Evolutionary conservation across 768 basidiomycete genomes (phyloP).

Genomic region (Calocybe gangraenosa): DNA sequence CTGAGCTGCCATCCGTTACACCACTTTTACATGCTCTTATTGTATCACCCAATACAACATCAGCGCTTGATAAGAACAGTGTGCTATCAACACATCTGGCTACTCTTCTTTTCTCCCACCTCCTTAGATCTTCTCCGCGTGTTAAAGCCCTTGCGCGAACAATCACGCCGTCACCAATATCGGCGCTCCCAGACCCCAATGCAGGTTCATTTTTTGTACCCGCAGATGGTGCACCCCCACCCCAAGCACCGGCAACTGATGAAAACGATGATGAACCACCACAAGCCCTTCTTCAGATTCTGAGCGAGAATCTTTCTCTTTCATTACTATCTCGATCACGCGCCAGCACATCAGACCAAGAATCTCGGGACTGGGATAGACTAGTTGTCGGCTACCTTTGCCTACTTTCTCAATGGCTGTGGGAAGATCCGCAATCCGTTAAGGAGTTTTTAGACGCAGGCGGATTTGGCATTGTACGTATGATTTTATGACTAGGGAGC

Average conservation of each 20-base stretch:
- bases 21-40: constrained; percentile 70
- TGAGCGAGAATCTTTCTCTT: constrained; percentile 88
- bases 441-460: constrained; percentile 88
- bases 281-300: constrained; percentile 74
- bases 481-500: neutral
- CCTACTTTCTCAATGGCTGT: constrained; percentile 88
- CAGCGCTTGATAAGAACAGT: constrained; percentile 44
- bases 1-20: constrained; percentile 46
- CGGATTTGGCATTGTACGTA: constrained; percentile 82
- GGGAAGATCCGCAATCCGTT: constrained; percentile 90
- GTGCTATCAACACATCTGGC: constrained; percentile 71
- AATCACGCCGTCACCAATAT: constrained; percentile 50
- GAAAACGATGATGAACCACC: constrained; percentile 55
- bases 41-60: constrained; percentile 53
- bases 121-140: constrained; percentile 63
- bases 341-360: constrained; percentile 59
- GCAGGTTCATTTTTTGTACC: constrained; percentile 65
- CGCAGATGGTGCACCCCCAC: constrained; percentile 53
- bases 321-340: constrained; percentile 75
- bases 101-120: constrained; percentile 73
- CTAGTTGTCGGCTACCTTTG: constrained; percentile 83
- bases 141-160: constrained; percentile 61
- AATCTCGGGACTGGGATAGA: constrained; percentile 87
- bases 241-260: constrained; percentile 20
- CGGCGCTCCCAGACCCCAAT: constrained; percentile 24